Base-by-base conservation (phyloP, 495 filamentous ascomycete species). In the Cladorrhinum samala region DNA sequence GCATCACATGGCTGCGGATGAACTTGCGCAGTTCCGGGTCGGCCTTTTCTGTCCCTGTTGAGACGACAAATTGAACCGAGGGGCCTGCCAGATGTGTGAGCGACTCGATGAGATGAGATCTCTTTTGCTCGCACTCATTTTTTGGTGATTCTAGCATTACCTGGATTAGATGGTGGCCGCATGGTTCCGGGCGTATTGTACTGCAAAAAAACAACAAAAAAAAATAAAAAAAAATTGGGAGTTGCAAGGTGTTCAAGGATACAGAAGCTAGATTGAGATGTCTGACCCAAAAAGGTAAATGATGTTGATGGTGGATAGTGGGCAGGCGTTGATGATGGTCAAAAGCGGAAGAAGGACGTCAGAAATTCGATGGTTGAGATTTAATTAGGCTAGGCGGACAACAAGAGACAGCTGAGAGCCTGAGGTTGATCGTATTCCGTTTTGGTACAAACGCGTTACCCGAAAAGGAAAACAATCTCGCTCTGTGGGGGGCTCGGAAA, bases 1-100 rank as follows among this genome's bases (percentile, higher is more conserved):
- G 60, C 76, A 77, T 79, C 1, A 77, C 75, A 65, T 75, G 70
- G 53, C 72, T 73, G 33, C 74, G 64, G 51, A 75, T 75, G 13
- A 70, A 50, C 54, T 66, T 73, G 38, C 72, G 68, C 36, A 62
- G 45, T 19, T 70, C 59, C 6, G 66, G 45, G 37, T 69, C 59
- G 20, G 57, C 30, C 50, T 74, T 67, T 46, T 60, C 52, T 17
- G 51, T 21, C 5, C 46, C 50, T 19, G 64, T 73, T 37, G 64
- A 59, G 8, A 66, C 60, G 36, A 68, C 56, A 56, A 69, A 72
- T 24, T 53, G 63, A 25, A 52, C 38, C 16, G 5, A 33, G 27
- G 5, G 11, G 11, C 9, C 52, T 44, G 20, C 2, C 30, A 24
- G 9, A 2, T 23, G 5, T 19, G 18, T 53, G 16, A 48, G 42